These are phyloP conservation scores for Ustilago lituana DNA, from an alignment of 1,284 basidiomycete genomes.

Conservation along the genomic window DNA sequence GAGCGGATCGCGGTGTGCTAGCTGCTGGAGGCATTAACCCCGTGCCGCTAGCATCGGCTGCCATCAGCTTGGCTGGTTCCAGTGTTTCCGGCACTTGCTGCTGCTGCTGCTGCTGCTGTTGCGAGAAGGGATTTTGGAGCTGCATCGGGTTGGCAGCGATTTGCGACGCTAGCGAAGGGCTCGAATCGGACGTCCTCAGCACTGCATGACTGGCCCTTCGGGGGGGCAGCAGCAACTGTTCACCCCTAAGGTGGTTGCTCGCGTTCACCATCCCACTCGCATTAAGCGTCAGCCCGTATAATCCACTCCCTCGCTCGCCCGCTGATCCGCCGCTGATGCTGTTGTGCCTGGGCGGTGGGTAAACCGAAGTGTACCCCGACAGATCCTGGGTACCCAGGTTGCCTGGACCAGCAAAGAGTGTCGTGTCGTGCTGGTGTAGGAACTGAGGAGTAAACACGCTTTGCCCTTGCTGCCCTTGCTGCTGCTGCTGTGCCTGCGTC, in stretches of 20 bases:
- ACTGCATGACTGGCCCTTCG: slow-evolving; percentile 13
- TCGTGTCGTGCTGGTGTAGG: slow-evolving; percentile 37
- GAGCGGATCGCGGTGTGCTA: slow-evolving; percentile 34
- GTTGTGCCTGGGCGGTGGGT: slow-evolving; percentile 37
- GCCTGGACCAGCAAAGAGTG: slow-evolving; percentile 23
- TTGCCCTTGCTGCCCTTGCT: slow-evolving; percentile 15
- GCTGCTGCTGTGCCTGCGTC: slow-evolving; percentile 5
- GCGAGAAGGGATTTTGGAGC: slow-evolving; percentile 36
- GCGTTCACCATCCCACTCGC: slow-evolving; percentile 21
- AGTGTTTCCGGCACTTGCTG: slow-evolving; percentile 23
- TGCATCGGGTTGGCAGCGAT: slow-evolving; percentile 51
- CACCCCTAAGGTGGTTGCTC: neutral
- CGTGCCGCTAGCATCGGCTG: slow-evolving; percentile 4
- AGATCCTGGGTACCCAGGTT: slow-evolving; percentile 18
- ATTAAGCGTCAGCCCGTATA: slow-evolving; percentile 12
- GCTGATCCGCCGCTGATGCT: slow-evolving; percentile 15
- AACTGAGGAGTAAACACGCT: slow-evolving; percentile 36
- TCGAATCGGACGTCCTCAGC: slow-evolving; percentile 27
- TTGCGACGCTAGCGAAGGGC: slow-evolving; percentile 36
- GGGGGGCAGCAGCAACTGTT: slow-evolving; percentile 27
- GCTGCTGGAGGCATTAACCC: slow-evolving; percentile 23
- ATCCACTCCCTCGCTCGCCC: slow-evolving; percentile 1
- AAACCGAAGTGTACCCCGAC: slow-evolving; percentile 45
- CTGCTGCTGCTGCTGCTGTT: slow-evolving; percentile 15
- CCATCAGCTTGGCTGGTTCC: slow-evolving; percentile 30